Conservation (phyloP, 2,329 filamentous ascomycete genomes). For the Aspergillus eucalypticola region DNA sequence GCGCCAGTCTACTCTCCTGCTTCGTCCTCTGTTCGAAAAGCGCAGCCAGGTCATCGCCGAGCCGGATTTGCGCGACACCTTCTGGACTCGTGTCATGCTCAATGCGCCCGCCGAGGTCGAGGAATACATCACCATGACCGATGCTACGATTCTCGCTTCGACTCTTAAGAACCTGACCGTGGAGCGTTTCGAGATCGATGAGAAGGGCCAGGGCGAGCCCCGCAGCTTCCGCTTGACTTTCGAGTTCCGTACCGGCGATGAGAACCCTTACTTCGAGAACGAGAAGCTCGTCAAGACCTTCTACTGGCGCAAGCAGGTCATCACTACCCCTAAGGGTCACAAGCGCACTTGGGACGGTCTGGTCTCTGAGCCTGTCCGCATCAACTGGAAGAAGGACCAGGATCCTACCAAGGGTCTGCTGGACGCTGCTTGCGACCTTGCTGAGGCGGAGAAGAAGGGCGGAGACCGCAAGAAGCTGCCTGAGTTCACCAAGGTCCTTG, state of each 20-base stretch:
- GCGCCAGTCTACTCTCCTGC: conserved; percentile 69
- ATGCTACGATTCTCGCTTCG: conserved; percentile 67
- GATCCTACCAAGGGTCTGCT: conserved; percentile 82
- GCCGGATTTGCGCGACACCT: conserved; percentile 64
- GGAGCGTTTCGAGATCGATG: conserved; percentile 72
- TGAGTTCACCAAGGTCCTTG: conserved; percentile 55
- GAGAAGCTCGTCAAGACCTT: conserved; percentile 85
- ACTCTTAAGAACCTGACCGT: conserved; percentile 70
- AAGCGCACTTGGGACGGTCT: conserved; percentile 69
- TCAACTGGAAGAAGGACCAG: conserved; percentile 83
- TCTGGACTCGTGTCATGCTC: conserved; percentile 94
- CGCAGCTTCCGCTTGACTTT: conserved; percentile 76
- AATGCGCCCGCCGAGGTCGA: conserved; percentile 83
- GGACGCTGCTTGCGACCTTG: conserved; percentile 69
- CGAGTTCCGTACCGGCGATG: conserved; percentile 61
- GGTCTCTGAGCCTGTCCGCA: conserved; percentile 84
- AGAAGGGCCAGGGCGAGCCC: conserved; percentile 67
- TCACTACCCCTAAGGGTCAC: conserved; percentile 45
- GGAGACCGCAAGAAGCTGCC: conserved; percentile 53
- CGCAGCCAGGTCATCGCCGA: conserved; percentile 68
- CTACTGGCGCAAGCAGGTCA: conserved; percentile 67
- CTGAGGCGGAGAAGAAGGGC: conserved; percentile 60
- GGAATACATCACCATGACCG: conserved; percentile 79
- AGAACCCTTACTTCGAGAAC: conserved; percentile 82
- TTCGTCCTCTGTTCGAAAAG: conserved; percentile 71